Base-by-base conservation (phyloP, 495 filamentous ascomycete genomes). In the Annulohypoxylon moriforme region DNA sequence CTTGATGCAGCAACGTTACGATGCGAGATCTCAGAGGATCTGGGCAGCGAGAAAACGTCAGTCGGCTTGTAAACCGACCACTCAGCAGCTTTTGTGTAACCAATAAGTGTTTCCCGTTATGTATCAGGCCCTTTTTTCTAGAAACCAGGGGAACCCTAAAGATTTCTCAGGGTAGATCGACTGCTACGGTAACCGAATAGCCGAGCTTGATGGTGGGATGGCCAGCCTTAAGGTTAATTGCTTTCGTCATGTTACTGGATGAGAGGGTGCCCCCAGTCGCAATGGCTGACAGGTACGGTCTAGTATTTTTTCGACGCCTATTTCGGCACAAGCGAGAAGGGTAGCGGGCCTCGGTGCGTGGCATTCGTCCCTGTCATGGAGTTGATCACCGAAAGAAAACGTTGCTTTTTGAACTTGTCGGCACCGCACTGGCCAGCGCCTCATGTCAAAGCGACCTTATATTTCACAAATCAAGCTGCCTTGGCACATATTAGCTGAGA, bases 391-490 rank as follows among this genome's bases (percentile, higher is more conserved):
- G 36, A 42, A 24, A 42, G 10, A 56, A 61, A 59, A 67, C 61
- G 66, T 73, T 67, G 71, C 71, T 73, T 73, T 73, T 69, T 73
- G 52, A 69, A 73, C 70, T 73, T 73, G 66, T 73, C 66, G 52
- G 38, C 61, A 69, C 56, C 61, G 57, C 61, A 73, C 66, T 69
- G 71, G 71, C 56, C 49, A 67, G 61, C 52, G 56, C 22, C 66
- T 69, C 66, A 57, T 59, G 61, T 52, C 52, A 62, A 59, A 63
- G 50, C 66, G 61, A 65, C 44, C 67, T 42, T 49, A 60, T 65
- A 68, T 62, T 58, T 69, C 14, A 44, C n/a, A 66, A 57, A 40
- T 34, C 42, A 50, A 36, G 16, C 22, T 42, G 46, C 18, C 42
- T 73, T 69, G 65, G 36, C 57, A 49, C 38, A 33, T 65, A 52